Conservation (phyloP, 2,329 filamentous ascomycete species). For the Grosmannia huntii region DNA sequence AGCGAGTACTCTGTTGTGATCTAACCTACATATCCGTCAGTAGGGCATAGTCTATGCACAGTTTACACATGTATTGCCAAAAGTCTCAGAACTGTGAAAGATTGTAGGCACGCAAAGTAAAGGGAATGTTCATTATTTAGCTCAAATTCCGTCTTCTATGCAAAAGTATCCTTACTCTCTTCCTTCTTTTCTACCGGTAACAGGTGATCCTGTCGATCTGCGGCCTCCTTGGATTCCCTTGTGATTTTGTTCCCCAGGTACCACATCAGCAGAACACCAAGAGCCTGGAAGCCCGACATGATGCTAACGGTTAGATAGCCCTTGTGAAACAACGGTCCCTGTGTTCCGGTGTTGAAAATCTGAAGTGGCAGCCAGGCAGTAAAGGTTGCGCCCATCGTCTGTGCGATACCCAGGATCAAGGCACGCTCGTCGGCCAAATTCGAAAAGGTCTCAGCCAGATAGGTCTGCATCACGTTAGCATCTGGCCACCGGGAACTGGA, state of each 20-base stretch:
- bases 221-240: background rate
- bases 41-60: too few relatives aligned
- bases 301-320: background rate
- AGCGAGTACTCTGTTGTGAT: too few relatives aligned
- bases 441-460: background rate
- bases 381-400: background rate
- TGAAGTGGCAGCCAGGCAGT: background rate
- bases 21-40: too few relatives aligned
- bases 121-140: too few relatives aligned
- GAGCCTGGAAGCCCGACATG: background rate
- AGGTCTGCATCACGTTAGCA: background rate
- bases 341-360: background rate
- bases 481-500: background rate
- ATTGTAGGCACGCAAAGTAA: too few relatives aligned
- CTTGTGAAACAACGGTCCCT: background rate
- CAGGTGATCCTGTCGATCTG: background rate
- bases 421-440: background rate
- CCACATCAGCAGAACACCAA: background rate
- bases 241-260: constrained; percentile 9
- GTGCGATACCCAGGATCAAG: background rate
- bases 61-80: too few relatives aligned
- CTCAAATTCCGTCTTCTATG: background rate
- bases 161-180: background rate
- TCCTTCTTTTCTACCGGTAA: background rate
- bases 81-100: too few relatives aligned